phyloP scores from a whole-genome alignment of 2,329 filamentous ascomycete genomes.

The Chaetothyriales sp. region DNA sequence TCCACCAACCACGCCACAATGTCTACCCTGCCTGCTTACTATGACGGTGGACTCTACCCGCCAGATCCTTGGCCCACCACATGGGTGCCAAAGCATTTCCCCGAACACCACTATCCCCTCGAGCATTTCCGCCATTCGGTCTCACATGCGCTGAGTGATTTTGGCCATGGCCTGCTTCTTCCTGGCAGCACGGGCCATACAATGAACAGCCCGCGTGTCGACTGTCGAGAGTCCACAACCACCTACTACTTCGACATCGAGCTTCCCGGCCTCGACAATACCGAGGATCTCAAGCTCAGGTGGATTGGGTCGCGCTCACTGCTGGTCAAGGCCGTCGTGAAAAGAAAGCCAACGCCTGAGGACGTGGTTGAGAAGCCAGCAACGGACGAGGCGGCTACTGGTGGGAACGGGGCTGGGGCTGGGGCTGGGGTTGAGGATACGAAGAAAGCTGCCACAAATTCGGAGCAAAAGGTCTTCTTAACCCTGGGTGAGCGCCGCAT shows the following conservation, averaged over 20 bases:
- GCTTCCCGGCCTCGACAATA: slow-evolving; percentile 13
- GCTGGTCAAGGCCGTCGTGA: not conserved
- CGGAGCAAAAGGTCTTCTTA: slow-evolving; percentile 8
- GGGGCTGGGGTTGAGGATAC: too few relatives aligned
- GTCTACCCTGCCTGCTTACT: not conserved
- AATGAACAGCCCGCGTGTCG: not conserved
- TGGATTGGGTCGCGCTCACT: slow-evolving; percentile 6
- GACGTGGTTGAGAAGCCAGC: not conserved
- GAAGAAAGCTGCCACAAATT: not conserved
- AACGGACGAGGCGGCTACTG: not conserved
- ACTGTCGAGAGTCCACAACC: slow-evolving; percentile 9
- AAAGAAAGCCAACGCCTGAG: not conserved
- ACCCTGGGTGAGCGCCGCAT: slow-evolving; percentile 13
- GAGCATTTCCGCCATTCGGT: slow-evolving; percentile 1
- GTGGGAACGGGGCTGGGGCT: not conserved
- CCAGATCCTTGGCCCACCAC: slow-evolving; percentile 4
- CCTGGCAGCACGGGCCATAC: not conserved
- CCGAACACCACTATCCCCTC: slow-evolving; percentile 2
- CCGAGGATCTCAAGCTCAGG: slow-evolving; percentile 8
- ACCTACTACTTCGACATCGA: slow-evolving; percentile 16
- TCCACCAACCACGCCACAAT: not conserved
- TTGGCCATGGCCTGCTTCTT: not conserved
- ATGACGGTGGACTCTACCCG: not conserved
- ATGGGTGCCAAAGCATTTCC: slow-evolving; percentile 1
- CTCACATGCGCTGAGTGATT: not conserved